phyloP scores from a whole-genome alignment of 2,329 filamentous ascomycete species.

The Neonectria hederae region DNA sequence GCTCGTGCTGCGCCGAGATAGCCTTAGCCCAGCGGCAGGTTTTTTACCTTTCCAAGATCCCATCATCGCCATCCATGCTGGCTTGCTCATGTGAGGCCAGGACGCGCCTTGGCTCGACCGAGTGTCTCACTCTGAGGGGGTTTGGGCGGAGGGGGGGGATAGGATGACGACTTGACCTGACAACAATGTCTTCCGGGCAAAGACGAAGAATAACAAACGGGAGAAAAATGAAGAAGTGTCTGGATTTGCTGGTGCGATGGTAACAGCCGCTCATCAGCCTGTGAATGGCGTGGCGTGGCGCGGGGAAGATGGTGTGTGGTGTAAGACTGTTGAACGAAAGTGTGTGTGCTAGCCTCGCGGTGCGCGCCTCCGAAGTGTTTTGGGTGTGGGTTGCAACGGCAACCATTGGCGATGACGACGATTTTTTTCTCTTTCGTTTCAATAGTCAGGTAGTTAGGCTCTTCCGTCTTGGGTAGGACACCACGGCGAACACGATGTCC shows the following conservation, averaged over 20 bases:
- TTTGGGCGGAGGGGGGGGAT: background rate
- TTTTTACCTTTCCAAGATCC: background rate
- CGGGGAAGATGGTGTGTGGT: conserved; percentile 10
- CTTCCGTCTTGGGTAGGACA: conserved; percentile 5
- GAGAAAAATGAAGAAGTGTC: background rate
- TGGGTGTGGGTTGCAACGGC: conserved; percentile 4
- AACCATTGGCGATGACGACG: background rate
- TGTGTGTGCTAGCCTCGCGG: background rate
- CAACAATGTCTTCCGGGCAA: background rate
- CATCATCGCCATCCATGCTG: background rate
- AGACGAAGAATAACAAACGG: background rate
- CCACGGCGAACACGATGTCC: conserved; percentile 17
- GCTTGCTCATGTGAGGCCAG: conserved; percentile 11
- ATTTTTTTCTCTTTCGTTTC: background rate
- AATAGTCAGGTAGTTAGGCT: background rate
- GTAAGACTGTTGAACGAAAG: background rate
- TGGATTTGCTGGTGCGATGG: background rate
- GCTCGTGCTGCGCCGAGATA: conserved; percentile 6
- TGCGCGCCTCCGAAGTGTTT: background rate
- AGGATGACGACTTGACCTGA: background rate
- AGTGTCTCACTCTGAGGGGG: conserved; percentile 8
- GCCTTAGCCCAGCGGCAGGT: background rate
- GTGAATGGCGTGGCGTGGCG: conserved; percentile 11
- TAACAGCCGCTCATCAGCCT: conserved; percentile 6
- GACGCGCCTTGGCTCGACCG: conserved; percentile 1